phyloP scores from a whole-genome alignment of 2,329 filamentous ascomycete species.

The Ascochyta fabae region DNA sequence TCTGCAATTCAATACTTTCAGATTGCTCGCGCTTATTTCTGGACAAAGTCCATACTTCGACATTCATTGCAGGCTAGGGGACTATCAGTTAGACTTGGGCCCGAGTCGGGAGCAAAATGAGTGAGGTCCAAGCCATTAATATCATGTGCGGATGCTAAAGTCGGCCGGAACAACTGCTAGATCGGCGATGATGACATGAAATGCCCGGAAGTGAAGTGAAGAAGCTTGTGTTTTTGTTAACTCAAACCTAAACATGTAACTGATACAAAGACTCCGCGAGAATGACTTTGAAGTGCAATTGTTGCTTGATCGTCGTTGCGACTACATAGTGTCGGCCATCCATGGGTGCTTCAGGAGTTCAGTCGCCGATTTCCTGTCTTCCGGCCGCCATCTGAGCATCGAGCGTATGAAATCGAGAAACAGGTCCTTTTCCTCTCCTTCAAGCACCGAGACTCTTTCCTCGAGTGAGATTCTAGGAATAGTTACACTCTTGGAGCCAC shows the following conservation, averaged over 20 bases:
- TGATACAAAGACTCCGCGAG: slow-evolving; percentile 21
- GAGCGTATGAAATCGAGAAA: slow-evolving; percentile 46
- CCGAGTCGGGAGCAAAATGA: neutral
- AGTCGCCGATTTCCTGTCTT: slow-evolving; percentile 36
- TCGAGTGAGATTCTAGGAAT: slow-evolving; percentile 28
- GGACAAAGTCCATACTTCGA: too few relatives aligned
- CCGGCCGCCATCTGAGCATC: slow-evolving; percentile 48
- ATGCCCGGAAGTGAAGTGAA: slow-evolving; percentile 23
- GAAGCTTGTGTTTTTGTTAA: slow-evolving; percentile 9
- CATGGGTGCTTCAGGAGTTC: slow-evolving; percentile 33
- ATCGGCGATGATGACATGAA: slow-evolving; percentile 20
- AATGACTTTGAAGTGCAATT: slow-evolving; percentile 27
- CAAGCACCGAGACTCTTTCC: slow-evolving; percentile 24
- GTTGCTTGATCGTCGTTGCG: slow-evolving; percentile 28
- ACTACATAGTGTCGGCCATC: slow-evolving; percentile 25
- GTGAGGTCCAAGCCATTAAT: slow-evolving; percentile 19
- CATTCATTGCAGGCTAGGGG: too few relatives aligned
- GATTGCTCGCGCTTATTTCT: too few relatives aligned
- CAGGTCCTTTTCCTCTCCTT: slow-evolving; percentile 34
- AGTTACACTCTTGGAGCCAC: slow-evolving; percentile 20
- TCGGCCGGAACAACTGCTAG: slow-evolving; percentile 22
- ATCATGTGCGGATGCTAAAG: slow-evolving; percentile 18
- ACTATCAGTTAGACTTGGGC: too few relatives aligned
- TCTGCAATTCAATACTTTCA: too few relatives aligned
- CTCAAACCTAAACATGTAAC: neutral